phyloP scores from a whole-genome alignment of 1,284 basidiomycete species.

The Sporisorium exsertum region DNA sequence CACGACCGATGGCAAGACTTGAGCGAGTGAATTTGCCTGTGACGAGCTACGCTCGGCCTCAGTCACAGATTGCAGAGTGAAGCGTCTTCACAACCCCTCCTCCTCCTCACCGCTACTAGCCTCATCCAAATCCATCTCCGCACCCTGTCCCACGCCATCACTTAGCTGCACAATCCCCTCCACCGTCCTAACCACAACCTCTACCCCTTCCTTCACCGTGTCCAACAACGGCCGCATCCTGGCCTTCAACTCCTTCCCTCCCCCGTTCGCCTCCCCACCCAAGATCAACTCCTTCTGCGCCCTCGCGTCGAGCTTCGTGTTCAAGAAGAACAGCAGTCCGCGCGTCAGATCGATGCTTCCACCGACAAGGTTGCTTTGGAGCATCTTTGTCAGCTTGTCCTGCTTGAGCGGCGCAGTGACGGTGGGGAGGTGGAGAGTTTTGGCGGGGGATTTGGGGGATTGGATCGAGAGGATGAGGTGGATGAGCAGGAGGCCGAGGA shows the following conservation, averaged over 20 bases:
- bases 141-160: slow-evolving; percentile 9
- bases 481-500: slow-evolving; percentile 57
- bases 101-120: slow-evolving; percentile 3
- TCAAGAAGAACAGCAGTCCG: slow-evolving; percentile 60
- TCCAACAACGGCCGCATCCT: slow-evolving; percentile 23
- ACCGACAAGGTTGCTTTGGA: slow-evolving; percentile 42
- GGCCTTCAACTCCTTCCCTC: neutral
- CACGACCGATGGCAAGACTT: neutral
- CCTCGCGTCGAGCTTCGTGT: slow-evolving; percentile 24
- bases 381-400: slow-evolving; percentile 13
- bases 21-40: neutral
- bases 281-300: slow-evolving; percentile 32
- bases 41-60: neutral
- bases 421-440: slow-evolving; percentile 37
- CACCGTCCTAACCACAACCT: slow-evolving; percentile 13
- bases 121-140: neutral
- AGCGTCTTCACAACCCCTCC: slow-evolving; percentile 11
- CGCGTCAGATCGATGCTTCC: slow-evolving; percentile 51
- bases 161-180: slow-evolving; percentile 37
- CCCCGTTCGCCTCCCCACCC: slow-evolving; percentile 18
- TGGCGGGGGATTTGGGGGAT: slow-evolving; percentile 31
- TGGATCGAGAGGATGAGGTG: slow-evolving; percentile 57
- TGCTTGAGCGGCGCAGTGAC: slow-evolving; percentile 11
- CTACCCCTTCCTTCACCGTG: slow-evolving; percentile 17
- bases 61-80: neutral